Evolutionary conservation across 2,329 filamentous ascomycete species (phyloP), one percentile per base, ranked within the genome.

Genomic region (Trichophyton mentagrophytes): DNA sequence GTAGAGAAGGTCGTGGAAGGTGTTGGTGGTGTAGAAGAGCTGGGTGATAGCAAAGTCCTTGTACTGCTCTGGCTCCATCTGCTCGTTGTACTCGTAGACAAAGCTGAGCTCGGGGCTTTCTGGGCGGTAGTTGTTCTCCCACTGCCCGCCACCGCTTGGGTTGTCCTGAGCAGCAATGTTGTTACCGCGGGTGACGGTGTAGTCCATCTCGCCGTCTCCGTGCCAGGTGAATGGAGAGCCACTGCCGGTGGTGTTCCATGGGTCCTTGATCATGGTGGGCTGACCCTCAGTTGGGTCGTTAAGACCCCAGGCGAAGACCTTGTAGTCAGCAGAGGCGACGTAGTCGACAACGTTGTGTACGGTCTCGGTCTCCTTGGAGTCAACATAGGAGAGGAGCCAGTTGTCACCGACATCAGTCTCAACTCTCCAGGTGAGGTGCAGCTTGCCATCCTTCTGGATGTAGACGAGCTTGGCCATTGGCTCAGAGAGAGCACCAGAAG

Each of bases 341-440:
- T 61, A 63, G 60, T 63, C 62, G 27, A 61, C 60, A 20, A 63
- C 62, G 33, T 44, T 44, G 46, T 63, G 62, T 27, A 63, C 55
- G n/a, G 60, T 61, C n/a, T 61, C 59, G 33, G 40, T 20, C n/a
- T 61, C 53, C 58, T 63, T 61, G 25, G 62, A 57, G 47, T 63
- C 62, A 25, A 63, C 60, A 38, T 61, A 63, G 3, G 62, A 63
- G 49, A 60, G 58, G 36, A 63, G 62, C 62, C 62, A 63, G 62
- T 63, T 63, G 62, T 63, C 62, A 49, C 62, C 62, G 38, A 61
- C 49, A 44, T 63, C 62, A 20, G 62, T 63, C 57, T 63, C 62
- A 13, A 63, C 58, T 58, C 51, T 63, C 62, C 62, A 63, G 20
- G 62, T 63, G 49, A 63, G 58, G 46, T 58, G 49, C 11, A 63